Evolutionary conservation across 805 yeast genomes (phyloP).

Genomic region (Wickerhamiella domercqiae): DNA sequence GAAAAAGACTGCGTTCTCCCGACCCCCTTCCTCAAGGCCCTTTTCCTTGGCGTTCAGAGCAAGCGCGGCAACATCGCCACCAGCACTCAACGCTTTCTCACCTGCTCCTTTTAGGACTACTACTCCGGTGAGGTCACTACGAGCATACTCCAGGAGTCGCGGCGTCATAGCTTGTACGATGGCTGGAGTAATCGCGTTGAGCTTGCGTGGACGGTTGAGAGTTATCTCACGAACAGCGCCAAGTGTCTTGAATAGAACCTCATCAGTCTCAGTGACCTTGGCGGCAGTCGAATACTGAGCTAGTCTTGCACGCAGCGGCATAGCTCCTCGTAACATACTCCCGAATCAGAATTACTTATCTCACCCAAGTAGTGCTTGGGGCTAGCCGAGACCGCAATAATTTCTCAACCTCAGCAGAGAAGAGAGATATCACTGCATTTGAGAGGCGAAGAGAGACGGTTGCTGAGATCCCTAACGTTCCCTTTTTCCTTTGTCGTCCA

Average conservation of each 20-base stretch:
- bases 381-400: too few species aligned
- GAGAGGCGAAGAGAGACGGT: too few species aligned
- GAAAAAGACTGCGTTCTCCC: conserved; percentile 50
- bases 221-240: conserved; percentile 58
- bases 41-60: conserved; percentile 28
- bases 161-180: conserved; percentile 65
- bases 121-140: conserved; percentile 46
- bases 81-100: conserved; percentile 73
- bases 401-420: too few species aligned
- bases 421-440: too few species aligned
- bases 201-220: conserved; percentile 64
- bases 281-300: conserved; percentile 9
- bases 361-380: too few species aligned
- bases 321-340: too few species aligned
- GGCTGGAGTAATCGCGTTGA: conserved; percentile 66
- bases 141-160: conserved; percentile 60
- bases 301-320: conserved; percentile 25
- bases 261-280: conserved; percentile 21
- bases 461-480: too few species aligned
- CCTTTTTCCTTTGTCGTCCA: too few species aligned
- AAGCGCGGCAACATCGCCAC: conserved; percentile 84
- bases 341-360: too few species aligned
- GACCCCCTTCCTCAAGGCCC: conserved; percentile 31
- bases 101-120: conserved; percentile 51
- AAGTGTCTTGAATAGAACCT: conserved; percentile 47